Evolutionary conservation across 2,329 filamentous ascomycete genomes (phyloP), one percentile per base, ranked within the genome.

Genomic region (Parastagonospora nodorum): DNA sequence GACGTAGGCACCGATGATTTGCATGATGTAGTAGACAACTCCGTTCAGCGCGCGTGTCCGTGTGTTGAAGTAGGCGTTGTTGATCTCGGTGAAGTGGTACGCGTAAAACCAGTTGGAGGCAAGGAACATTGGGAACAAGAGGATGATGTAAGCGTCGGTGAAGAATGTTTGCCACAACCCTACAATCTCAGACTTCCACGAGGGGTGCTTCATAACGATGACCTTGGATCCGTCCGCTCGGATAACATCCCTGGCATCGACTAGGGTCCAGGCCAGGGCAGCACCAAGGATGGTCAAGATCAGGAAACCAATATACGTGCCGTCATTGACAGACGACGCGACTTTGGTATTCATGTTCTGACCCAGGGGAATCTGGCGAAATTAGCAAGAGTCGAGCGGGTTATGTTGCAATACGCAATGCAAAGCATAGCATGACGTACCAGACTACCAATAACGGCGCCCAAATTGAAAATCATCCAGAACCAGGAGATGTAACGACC

Each of bases 381-480:
- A 48, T 64, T 42, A 63, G 58, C 44, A 37, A 41, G 35, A 32
- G 28, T 41, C 16, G 41, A 14, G 31, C n/a, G 38, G 24, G 5
- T 14, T n/a, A 39, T 19, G 7, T 24, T 19, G n/a, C 30, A 14
- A 3, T 24, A 24, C 41, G 48, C 76, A 64, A 87, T 41, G 53
- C 51, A 47, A 52, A 28, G 35, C 27, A 42, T 38, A 27, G 48
- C n/a, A 33, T 75, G 49, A 71, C 81, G 71, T 74, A 85, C 83
- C 78, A 86, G 70, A 66, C 87, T 86, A 55, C 92, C 92, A 72
- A 97, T 90, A 54, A 96, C 92, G 64, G 87, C 92, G 63, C 92
- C 92, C 51, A 92, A 75, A 75, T 96, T 96, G 82, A 96, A 97
- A 67, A 97, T 95, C 72, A 92, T 86, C 92, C 92, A 96, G 77